Percentiles rank a stretch among this genome's conserved stretches.
phyloP scores from a whole-genome alignment of 1,284 basidiomycete species.

The Papiliotrema terrestris region DNA sequence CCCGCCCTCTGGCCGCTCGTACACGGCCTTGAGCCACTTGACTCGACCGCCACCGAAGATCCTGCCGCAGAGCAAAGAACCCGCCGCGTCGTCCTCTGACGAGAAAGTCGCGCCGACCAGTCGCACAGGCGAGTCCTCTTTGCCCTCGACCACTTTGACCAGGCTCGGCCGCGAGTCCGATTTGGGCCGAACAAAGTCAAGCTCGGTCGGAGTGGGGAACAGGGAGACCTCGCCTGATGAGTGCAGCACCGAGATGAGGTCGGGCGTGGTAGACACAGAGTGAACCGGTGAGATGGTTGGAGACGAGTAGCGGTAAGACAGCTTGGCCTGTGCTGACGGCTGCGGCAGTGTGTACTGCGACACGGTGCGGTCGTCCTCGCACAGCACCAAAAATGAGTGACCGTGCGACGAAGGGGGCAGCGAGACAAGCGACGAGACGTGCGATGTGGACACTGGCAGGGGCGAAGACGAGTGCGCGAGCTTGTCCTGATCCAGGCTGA shows the following conservation, averaged over 20 bases:
- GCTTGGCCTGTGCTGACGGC: constrained; percentile 52
- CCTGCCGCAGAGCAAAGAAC: constrained; percentile 59
- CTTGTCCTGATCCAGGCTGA: constrained; percentile 27
- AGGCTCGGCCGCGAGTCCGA: constrained; percentile 34
- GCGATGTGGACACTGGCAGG: constrained; percentile 43
- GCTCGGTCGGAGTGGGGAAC: constrained; percentile 59
- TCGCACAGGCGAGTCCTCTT: constrained; percentile 33
- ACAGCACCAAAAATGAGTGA: constrained; percentile 61
- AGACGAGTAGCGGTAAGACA: constrained; percentile 58
- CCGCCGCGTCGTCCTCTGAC: constrained; percentile 52
- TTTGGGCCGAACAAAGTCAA: constrained; percentile 46
- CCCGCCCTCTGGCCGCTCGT: constrained; percentile 57
- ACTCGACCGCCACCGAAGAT: constrained; percentile 63
- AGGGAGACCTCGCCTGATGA: constrained; percentile 64
- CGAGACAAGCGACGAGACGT: constrained; percentile 37
- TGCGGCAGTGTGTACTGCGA: constrained; percentile 53
- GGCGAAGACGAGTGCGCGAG: constrained; percentile 33
- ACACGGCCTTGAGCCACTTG: constrained; percentile 61
- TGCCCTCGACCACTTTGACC: constrained; percentile 42
- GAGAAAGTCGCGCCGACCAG: constrained; percentile 33
- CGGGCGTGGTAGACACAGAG: constrained; percentile 53
- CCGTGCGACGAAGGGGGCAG: constrained; percentile 33
- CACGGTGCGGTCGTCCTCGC: constrained; percentile 71
- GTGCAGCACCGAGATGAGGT: constrained; percentile 60
- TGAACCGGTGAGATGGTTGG: constrained; percentile 62